These are phyloP conservation scores for Macadamia tetraphylla DNA, from an alignment of 164 flowering plant genomes.

Conservation along the genomic window DNA sequence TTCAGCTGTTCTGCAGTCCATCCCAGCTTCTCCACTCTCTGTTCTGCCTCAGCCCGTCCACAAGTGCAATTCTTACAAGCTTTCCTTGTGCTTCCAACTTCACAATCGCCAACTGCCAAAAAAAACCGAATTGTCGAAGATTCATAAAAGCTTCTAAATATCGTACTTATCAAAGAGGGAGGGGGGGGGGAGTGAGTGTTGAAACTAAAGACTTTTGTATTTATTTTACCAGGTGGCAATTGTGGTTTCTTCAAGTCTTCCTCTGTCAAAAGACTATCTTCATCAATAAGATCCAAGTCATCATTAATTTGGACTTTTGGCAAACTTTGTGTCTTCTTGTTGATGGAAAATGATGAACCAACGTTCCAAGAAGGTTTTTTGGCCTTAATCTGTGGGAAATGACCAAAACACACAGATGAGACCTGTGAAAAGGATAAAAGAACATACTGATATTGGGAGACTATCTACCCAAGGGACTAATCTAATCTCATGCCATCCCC, in stretches of 20 bases:
- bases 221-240: conserved; percentile 48
- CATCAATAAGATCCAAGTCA: conserved; percentile 88
- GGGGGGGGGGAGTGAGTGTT: no score
- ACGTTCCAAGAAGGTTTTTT: conserved; percentile 84
- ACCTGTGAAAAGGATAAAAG: not conserved
- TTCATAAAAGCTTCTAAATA: conserved; percentile 4
- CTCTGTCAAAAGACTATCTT: conserved; percentile 84
- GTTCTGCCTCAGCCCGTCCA: conserved; percentile 89
- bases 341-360: conserved; percentile 85
- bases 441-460: no score
- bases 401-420: not conserved
- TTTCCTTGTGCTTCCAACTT: conserved; percentile 83
- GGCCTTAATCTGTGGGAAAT: conserved; percentile 46
- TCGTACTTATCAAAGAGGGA: no score
- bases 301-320: conserved; percentile 73
- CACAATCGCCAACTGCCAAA: conserved; percentile 74
- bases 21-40: conserved; percentile 63
- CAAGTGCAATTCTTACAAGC: conserved; percentile 98
- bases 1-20: conserved; percentile 60
- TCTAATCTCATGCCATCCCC: no score
- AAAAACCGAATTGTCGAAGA: not conserved
- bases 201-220: not conserved
- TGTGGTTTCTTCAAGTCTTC: conserved; percentile 92
- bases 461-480: no score
- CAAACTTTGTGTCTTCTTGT: conserved; percentile 38